phyloP scores from a whole-genome alignment of 2,329 filamentous ascomycete genomes.

The Coniochaeta prunicola region DNA sequence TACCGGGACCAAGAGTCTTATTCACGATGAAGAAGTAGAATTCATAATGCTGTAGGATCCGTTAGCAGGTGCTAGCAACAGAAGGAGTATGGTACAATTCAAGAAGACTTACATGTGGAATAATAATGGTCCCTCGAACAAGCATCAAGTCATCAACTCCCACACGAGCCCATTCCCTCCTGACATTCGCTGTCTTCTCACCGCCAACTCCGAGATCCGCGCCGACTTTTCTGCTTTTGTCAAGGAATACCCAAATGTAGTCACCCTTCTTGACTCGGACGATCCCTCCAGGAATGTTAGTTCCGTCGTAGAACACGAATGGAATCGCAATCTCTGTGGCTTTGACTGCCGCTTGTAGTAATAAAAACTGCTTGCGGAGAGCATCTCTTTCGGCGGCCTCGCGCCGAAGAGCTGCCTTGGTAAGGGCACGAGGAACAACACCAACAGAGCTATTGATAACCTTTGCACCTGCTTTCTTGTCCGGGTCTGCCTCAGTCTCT shows the following conservation, averaged over 20 bases:
- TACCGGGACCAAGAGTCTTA: slow-evolving; percentile 66
- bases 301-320: slow-evolving; percentile 95
- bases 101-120: slow-evolving; percentile 71
- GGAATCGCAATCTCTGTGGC: slow-evolving; percentile 83
- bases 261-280: slow-evolving; percentile 92
- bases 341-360: slow-evolving; percentile 79
- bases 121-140: slow-evolving; percentile 81
- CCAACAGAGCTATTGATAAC: slow-evolving; percentile 55
- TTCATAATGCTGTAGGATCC: slow-evolving; percentile 78
- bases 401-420: slow-evolving; percentile 55
- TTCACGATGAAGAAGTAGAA: slow-evolving; percentile 97
- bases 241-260: slow-evolving; percentile 85
- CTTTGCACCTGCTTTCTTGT: slow-evolving; percentile 27
- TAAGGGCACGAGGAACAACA: slow-evolving; percentile 65
- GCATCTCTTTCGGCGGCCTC: slow-evolving; percentile 70
- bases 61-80: not conserved
- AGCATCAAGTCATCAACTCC: slow-evolving; percentile 94
- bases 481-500: slow-evolving; percentile 1
- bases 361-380: slow-evolving; percentile 72
- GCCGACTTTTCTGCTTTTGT: slow-evolving; percentile 84
- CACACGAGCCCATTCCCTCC: slow-evolving; percentile 84
- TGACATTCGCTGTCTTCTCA: slow-evolving; percentile 54
- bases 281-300: slow-evolving; percentile 75
- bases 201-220: slow-evolving; percentile 71
- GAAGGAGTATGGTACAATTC: not conserved